Percentiles rank a stretch among this genome's conserved stretches.
Evolutionary conservation across 768 basidiomycete genomes (phyloP).

Genomic region (Nidularia sp.): DNA sequence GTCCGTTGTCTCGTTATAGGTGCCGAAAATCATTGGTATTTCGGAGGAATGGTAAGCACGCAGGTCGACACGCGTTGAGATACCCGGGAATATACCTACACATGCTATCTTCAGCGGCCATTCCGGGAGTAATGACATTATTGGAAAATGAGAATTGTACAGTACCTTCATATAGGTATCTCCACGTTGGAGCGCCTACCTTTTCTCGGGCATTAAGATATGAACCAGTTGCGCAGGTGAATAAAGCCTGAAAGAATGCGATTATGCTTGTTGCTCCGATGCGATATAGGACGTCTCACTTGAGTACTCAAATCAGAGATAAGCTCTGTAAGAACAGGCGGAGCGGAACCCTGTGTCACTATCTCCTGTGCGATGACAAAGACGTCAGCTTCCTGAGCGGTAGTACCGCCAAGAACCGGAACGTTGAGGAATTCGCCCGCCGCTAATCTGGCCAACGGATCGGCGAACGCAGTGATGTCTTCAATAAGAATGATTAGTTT

Average conservation of each 20-base stretch:
- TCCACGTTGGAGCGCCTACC: slow-evolving; percentile 22
- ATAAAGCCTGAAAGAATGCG: too few relatives aligned
- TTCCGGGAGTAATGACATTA: too few relatives aligned
- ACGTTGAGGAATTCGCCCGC: slow-evolving; percentile 23
- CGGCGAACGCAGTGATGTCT: slow-evolving; percentile 29
- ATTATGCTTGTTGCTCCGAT: too few relatives aligned
- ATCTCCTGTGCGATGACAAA: slow-evolving; percentile 23
- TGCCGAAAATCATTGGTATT: slow-evolving; percentile 35
- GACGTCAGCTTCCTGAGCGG: slow-evolving; percentile 27
- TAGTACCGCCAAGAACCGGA: slow-evolving; percentile 24
- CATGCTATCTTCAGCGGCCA: too few relatives aligned
- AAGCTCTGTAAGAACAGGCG: slow-evolving; percentile 23
- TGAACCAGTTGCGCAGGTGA: slow-evolving; percentile 24
- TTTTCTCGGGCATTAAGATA: slow-evolving; percentile 18
- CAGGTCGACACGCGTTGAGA: slow-evolving; percentile 24
- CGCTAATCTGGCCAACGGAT: slow-evolving; percentile 16
- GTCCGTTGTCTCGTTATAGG: slow-evolving; percentile 20
- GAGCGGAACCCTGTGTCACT: slow-evolving; percentile 16
- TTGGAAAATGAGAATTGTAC: too few relatives aligned
- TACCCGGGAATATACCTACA: slow-evolving; percentile 30
- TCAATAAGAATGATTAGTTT: background rate
- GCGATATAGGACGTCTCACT: slow-evolving; percentile 8
- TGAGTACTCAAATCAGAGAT: slow-evolving; percentile 23
- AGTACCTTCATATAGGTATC: slow-evolving; percentile 21
- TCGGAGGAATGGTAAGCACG: slow-evolving; percentile 34